Evolutionary conservation across 495 filamentous ascomycete genomes (phyloP).

Genomic region (Haplographium delicatum): DNA sequence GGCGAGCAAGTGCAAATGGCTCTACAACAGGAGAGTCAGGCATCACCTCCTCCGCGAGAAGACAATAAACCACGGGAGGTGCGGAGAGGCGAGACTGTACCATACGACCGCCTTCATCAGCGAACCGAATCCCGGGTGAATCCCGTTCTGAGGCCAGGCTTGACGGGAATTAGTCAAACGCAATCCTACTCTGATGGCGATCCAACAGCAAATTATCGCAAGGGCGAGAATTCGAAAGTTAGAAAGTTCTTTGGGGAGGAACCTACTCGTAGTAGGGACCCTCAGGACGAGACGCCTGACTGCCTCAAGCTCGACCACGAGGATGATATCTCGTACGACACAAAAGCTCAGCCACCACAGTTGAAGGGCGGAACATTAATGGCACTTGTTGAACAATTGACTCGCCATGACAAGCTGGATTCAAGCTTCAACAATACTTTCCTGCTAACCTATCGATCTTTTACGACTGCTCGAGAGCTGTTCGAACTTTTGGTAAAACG

Average conservation of each 20-base stretch:
- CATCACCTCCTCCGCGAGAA: conserved; percentile 29
- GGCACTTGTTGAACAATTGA: conserved; percentile 92
- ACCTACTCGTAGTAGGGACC: conserved; percentile 34
- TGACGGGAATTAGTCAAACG: conserved; percentile 41
- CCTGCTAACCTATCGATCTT: conserved; percentile 92
- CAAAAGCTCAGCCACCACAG: conserved; percentile 62
- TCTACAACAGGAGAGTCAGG: conserved; percentile 37
- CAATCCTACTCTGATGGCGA: conserved; percentile 65
- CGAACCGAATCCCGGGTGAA: conserved; percentile 41
- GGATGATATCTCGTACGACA: conserved; percentile 83
- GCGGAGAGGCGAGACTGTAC: conserved; percentile 40
- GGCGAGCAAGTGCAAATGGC: conserved; percentile 64
- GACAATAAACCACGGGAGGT: conserved; percentile 34
- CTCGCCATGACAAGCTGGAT: conserved; percentile 91
- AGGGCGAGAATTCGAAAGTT: conserved; percentile 72
- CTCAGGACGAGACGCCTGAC: conserved; percentile 66
- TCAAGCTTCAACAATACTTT: conserved; percentile 97
- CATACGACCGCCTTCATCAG: conserved; percentile 41
- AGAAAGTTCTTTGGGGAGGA: conserved; percentile 87
- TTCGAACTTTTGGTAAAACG: conserved; percentile 89
- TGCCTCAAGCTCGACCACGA: conserved; percentile 87
- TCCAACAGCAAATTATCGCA: conserved; percentile 55
- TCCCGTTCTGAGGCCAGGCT: conserved; percentile 17
- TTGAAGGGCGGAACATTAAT: conserved; percentile 85
- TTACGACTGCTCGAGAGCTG: conserved; percentile 82